Percentiles rank a stretch among this genome's conserved stretches.
Evolutionary conservation across 768 basidiomycete species (phyloP).

Genomic region (Suillus alpinus): DNA sequence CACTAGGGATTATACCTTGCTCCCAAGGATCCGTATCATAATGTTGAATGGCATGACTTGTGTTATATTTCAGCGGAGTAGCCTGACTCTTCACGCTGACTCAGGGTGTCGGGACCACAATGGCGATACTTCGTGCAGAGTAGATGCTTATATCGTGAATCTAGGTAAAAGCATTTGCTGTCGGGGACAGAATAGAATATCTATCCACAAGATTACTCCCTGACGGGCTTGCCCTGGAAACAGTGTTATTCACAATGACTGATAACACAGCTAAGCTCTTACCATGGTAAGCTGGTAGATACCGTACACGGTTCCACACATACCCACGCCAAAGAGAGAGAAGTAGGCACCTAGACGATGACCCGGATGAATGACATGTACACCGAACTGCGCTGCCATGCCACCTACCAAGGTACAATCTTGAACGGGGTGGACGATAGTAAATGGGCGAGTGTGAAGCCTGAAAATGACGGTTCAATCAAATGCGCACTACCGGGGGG

Average conservation of each 20-base stretch:
- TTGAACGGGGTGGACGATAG: slow-evolving; percentile 58
- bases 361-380: background rate
- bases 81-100: background rate
- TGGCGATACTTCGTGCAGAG: slow-evolving; percentile 5
- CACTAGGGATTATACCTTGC: slow-evolving; percentile 36
- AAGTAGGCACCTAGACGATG: slow-evolving; percentile 49
- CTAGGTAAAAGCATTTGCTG: background rate
- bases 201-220: background rate
- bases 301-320: slow-evolving; percentile 51
- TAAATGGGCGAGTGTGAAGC: slow-evolving; percentile 50
- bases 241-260: background rate
- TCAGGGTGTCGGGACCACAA: slow-evolving; percentile 5
- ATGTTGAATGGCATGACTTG: background rate
- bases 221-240: slow-evolving; percentile 29
- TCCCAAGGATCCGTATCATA: background rate
- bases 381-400: background rate
- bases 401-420: slow-evolving; percentile 59
- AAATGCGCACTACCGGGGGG: background rate
- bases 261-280: slow-evolving; percentile 14
- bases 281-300: slow-evolving; percentile 47
- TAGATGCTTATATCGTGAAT: slow-evolving; percentile 5
- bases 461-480: slow-evolving; percentile 20
- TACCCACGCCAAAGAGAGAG: slow-evolving; percentile 50
- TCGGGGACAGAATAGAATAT: background rate
- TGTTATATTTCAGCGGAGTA: background rate